These are phyloP conservation scores for Teratosphaeria pseudoeucalypti DNA, from an alignment of 2,329 filamentous ascomycete genomes.

Conservation along the genomic window DNA sequence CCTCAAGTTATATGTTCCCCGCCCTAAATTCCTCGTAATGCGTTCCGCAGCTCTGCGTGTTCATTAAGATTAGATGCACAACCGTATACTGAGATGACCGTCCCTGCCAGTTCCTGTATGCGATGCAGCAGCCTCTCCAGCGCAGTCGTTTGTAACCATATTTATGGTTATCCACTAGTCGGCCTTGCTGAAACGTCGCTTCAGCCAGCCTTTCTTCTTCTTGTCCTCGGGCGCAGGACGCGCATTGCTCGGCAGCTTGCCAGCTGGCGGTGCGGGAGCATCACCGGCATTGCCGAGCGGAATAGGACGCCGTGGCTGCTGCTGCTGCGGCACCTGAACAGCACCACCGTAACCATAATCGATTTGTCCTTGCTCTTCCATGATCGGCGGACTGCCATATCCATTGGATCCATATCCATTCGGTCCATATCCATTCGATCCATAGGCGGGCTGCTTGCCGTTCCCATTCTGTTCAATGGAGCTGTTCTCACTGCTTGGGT, in stretches of 20 bases:
- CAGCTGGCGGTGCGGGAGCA: conserved; percentile 4
- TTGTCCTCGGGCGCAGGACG: conserved; percentile 52
- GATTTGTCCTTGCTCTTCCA: conserved; percentile 5
- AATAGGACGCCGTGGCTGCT: conserved; percentile 20
- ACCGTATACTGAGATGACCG: not conserved
- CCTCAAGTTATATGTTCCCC: not conserved
- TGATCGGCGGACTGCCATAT: conserved; percentile 6
- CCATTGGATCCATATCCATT: conserved; percentile 25
- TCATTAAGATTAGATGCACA: not conserved
- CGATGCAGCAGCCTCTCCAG: not conserved
- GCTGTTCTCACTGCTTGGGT: conserved; percentile 89
- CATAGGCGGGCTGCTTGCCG: conserved; percentile 17
- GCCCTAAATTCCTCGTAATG: not conserved
- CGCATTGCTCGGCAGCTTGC: conserved; percentile 15
- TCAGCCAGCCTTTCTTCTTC: conserved; percentile 87
- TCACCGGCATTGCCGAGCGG: conserved; percentile 15
- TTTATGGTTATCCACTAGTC: not conserved
- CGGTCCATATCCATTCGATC: conserved; percentile 21
- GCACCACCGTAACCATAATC: conserved; percentile 5
- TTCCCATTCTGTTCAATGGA: conserved; percentile 59
- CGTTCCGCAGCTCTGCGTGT: not conserved
- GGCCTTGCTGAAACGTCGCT: conserved; percentile 67
- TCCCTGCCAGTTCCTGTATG: not conserved
- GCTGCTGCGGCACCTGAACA: conserved; percentile 1
- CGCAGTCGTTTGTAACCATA: not conserved